Evolutionary conservation across 2,329 filamentous ascomycete genomes (phyloP).

Genomic region (Claviceps arundinis): DNA sequence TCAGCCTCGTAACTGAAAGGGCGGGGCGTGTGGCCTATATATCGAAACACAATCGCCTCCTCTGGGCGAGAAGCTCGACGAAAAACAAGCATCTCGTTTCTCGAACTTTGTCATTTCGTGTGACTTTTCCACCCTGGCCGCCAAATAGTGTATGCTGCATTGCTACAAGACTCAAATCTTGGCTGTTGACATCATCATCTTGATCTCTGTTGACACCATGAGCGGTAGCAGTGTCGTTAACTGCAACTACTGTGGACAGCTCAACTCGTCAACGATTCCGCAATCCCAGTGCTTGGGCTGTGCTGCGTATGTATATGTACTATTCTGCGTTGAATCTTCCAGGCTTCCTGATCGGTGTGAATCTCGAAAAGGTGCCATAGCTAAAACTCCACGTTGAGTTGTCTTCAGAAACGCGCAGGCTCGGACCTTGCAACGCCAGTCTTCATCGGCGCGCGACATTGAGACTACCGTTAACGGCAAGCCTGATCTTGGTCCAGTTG

Average conservation of each 20-base stretch:
- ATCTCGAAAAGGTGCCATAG: not conserved
- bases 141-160: not conserved
- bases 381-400: not conserved
- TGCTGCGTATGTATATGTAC: conserved; percentile 5
- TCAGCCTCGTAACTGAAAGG: not conserved
- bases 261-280: conserved; percentile 8
- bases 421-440: not conserved
- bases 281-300: conserved; percentile 11
- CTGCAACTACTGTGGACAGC: conserved; percentile 10
- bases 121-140: not conserved
- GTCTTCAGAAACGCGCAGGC: not conserved
- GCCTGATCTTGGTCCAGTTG: too few relatives aligned
- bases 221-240: not conserved
- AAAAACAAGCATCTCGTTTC: not conserved
- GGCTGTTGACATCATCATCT: not conserved
- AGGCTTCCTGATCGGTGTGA: not conserved
- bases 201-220: not conserved
- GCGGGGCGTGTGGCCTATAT: not conserved
- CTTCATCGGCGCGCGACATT: not conserved
- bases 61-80: not conserved
- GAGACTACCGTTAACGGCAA: not conserved
- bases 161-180: not conserved
- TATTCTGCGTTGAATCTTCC: not conserved
- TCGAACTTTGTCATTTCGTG: not conserved
- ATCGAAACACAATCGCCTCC: not conserved